Base-by-base conservation (phyloP, 2,329 filamentous ascomycete genomes). In the Scleromitrula shiraiana region DNA sequence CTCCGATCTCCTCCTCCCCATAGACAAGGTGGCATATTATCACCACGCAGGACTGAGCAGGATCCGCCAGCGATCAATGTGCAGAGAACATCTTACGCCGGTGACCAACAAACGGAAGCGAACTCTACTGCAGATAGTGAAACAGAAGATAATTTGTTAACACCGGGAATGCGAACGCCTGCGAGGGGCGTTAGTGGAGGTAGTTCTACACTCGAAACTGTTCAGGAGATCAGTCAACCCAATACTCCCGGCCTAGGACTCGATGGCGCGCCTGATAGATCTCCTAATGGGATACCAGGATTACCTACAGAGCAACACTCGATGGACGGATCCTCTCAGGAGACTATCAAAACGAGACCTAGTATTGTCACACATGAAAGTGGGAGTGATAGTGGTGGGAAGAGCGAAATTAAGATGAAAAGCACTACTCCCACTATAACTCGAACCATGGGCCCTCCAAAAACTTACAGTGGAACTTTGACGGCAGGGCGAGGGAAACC, bases 171-270 rank as follows among this genome's bases (percentile, higher is more conserved):
- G 68, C 70, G 75, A 62, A 79, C 80, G 15, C 78, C 80, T 19
- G 75, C 72, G 27, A 75, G 82, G 55, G 77, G 75, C 51, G 72
- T 75, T 44, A 80, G 74, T 62, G 76, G 73, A 49, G 76, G 74
- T 43, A 76, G 71, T 29, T 75, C 82, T 41, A 79, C 78, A 40
- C 70, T 96, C 49, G 91, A 95, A 68, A 96, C 93, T 0, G 91
- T 97, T 14, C 85, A 95, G 64, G 91, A 96, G 72, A 82, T 85
- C 46, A 93, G 88, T 68, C 78, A 88, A 51, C 81, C 84, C 36
- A 82, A 80, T 41, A 86, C 85, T 1, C 85, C 87, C 12, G 72
- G 69, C 12, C 70, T 67, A 53, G 60, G 72, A 66, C 59, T 69
- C 51, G 70, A 73, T 50, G 66, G 70, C 14, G 68, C 69, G 20